A percentile compares a stretch with the other conserved stretches of the same genome.
phyloP scores from a whole-genome alignment of 441 rosid genomes.

The Corymbia citriodora region DNA sequence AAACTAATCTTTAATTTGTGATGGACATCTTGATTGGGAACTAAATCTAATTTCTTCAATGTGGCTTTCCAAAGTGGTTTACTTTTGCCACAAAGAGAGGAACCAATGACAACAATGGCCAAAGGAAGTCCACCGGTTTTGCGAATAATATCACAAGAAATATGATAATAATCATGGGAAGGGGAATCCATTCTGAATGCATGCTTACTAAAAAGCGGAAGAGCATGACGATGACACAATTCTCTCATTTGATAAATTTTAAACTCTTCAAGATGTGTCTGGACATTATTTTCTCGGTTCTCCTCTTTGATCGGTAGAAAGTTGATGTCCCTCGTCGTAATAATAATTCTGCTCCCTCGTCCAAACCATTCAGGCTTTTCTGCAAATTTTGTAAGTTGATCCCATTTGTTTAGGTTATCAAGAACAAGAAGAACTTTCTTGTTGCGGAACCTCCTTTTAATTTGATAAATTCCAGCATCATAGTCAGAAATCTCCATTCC shows the following conservation, averaged over 20 bases:
- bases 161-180: neutral
- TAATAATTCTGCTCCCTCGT: rapidly evolving
- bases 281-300: rapidly evolving
- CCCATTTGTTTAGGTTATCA: neutral
- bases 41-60: neutral
- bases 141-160: rapidly evolving
- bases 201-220: neutral
- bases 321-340: neutral
- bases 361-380: neutral
- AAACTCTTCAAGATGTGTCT: rapidly evolving
- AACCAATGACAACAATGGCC: neutral
- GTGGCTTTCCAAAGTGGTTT: neutral
- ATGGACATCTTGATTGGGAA: neutral
- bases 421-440: neutral
- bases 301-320: neutral
- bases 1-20: neutral
- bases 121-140: neutral
- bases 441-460: rapidly evolving
- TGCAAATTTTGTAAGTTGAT: neutral
- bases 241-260: neutral
- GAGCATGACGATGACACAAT: neutral
- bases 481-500: rapidly evolving
- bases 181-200: rapidly evolving
- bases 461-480: neutral
- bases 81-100: neutral